These are phyloP conservation scores for Leccinum fibrillosum DNA, from an alignment of 768 basidiomycete species.

Conservation along the genomic window DNA sequence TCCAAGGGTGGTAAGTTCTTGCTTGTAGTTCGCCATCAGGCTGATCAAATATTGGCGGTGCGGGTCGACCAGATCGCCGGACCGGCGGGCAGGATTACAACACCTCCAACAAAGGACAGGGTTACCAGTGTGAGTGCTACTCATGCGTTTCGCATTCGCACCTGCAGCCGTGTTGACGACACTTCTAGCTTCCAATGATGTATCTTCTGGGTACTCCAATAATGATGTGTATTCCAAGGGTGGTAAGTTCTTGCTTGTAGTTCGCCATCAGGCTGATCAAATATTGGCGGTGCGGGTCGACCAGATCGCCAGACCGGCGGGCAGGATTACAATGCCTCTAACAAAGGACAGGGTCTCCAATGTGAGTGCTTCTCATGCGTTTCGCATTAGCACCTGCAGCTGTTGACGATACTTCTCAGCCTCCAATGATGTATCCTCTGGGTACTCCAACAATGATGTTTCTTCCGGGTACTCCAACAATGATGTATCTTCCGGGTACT, in stretches of 20 bases:
- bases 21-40: background rate
- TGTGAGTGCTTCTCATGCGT: background rate
- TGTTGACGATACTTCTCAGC: background rate
- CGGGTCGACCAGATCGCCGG: conserved; percentile 11
- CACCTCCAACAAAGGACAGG: conserved; percentile 6
- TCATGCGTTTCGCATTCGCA: background rate
- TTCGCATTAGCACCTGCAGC: background rate
- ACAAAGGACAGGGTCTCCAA: conserved; percentile 37
- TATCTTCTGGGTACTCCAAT: too few relatives aligned
- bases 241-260: background rate
- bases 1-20: conserved; percentile 2
- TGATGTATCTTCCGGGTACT: too few relatives aligned
- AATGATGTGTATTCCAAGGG: background rate
- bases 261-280: background rate
- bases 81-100: background rate
- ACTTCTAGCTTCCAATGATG: background rate
- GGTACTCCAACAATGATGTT: too few relatives aligned
- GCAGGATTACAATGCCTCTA: conserved; percentile 55
- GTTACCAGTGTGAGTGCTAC: conserved; percentile 5
- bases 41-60: background rate
- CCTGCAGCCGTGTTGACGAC: background rate
- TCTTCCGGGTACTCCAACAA: background rate
- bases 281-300: too few relatives aligned
- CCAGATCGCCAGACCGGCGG: conserved; percentile 53
- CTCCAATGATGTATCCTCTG: background rate